Evolutionary conservation across 352 stramenopile species (phyloP).

Genomic region (Phytophthora ohioensis): DNA sequence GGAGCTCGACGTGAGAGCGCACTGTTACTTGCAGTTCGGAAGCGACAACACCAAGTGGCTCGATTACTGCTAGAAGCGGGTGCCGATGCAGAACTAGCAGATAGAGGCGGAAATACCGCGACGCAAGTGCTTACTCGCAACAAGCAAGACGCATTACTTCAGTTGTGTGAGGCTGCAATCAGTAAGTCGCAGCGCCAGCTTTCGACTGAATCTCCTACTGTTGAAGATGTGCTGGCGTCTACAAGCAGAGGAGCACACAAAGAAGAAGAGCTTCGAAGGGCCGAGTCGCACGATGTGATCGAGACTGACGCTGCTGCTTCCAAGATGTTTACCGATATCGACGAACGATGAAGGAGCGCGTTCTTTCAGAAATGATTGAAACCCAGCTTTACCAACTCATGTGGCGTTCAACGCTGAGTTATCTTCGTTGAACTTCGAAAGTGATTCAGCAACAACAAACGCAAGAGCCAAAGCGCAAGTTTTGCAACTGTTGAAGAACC

Average conservation of each 20-base stretch:
- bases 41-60: constrained; percentile 57
- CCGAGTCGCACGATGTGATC: constrained; percentile 25
- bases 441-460: too few relatives aligned
- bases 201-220: constrained; percentile 13
- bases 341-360: constrained; percentile 10
- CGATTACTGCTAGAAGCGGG: constrained; percentile 51
- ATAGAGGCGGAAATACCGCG: constrained; percentile 61
- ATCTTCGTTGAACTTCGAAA: too few relatives aligned
- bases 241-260: constrained; percentile 12
- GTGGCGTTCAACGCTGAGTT: background rate
- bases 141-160: constrained; percentile 59
- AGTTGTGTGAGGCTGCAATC: constrained; percentile 43
- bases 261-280: constrained; percentile 35
- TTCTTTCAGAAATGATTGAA: background rate
- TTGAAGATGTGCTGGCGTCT: constrained; percentile 18
- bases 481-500: background rate
- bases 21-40: constrained; percentile 71
- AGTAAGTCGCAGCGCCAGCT: constrained; percentile 31
- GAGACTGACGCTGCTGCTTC: background rate
- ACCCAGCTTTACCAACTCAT: background rate
- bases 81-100: constrained; percentile 51
- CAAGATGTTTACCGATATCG: constrained; percentile 5
- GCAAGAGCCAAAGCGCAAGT: background rate
- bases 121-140: constrained; percentile 59
- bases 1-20: constrained; percentile 60